A percentile compares a stretch with the other conserved stretches of the same genome.
phyloP scores from a whole-genome alignment of 257 asterid species.

The Solanum rostratum region DNA sequence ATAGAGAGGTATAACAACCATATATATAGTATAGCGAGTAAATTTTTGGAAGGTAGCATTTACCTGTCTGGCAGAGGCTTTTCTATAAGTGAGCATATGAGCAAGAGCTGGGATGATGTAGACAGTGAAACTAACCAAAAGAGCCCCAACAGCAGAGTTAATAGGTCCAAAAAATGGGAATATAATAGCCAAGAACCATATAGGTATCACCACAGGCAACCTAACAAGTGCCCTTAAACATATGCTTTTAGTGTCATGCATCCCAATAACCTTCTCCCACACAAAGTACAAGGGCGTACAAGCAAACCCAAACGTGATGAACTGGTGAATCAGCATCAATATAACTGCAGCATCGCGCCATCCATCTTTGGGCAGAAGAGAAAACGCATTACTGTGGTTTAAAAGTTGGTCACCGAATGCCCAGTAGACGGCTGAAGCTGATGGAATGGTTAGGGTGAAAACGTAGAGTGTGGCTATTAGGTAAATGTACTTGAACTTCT shows the following conservation, averaged over 20 bases:
- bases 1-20: not conserved
- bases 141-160: slow-evolving; percentile 90
- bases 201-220: slow-evolving; percentile 80
- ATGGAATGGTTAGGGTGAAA: slow-evolving; percentile 79
- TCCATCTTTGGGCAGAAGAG: slow-evolving; percentile 55
- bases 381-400: slow-evolving; percentile 72
- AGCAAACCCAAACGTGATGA: slow-evolving; percentile 87
- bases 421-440: slow-evolving; percentile 90
- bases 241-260: slow-evolving; percentile 79
- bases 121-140: slow-evolving; percentile 88
- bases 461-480: slow-evolving; percentile 73
- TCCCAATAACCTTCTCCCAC: slow-evolving; percentile 97
- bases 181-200: slow-evolving; percentile 90
- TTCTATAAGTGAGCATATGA: slow-evolving; percentile 81
- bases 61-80: slow-evolving; percentile 76
- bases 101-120: slow-evolving; percentile 85
- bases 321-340: slow-evolving; percentile 95
- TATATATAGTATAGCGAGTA: not conserved
- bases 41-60: not conserved
- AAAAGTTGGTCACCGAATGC: slow-evolving; percentile 84
- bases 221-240: slow-evolving; percentile 79
- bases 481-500: slow-evolving; percentile 81
- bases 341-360: slow-evolving; percentile 91
- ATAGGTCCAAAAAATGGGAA: slow-evolving; percentile 95
- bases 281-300: slow-evolving; percentile 91